Percentiles rank a stretch among this genome's conserved stretches.
Evolutionary conservation across 73 alveolate species (phyloP).

Genomic region (Symbiodinium pilosum): DNA sequence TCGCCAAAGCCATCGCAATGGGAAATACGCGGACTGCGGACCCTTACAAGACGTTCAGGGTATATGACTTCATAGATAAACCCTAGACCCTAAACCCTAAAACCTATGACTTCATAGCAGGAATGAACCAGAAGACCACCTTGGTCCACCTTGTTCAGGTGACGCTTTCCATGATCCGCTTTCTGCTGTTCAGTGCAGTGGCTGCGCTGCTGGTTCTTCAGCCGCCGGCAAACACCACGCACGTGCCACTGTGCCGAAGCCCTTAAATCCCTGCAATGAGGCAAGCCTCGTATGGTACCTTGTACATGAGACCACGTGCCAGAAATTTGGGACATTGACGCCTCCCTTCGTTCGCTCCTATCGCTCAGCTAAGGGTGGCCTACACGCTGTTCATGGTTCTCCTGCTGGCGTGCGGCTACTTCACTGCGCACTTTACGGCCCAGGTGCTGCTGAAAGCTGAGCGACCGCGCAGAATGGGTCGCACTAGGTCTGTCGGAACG

Average conservation of each 20-base stretch:
- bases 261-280: neutral
- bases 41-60: neutral
- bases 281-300: neutral
- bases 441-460: neutral
- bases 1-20: neutral
- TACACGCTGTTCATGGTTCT: neutral
- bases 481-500: neutral
- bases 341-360: neutral
- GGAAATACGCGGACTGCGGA: neutral
- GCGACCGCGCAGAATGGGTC: neutral
- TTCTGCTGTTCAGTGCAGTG: constrained; percentile 2
- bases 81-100: no score
- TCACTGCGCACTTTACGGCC: constrained; percentile 5
- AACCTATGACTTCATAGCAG: neutral
- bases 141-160: neutral
- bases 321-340: neutral
- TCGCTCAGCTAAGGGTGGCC: constrained; percentile 8
- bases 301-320: neutral
- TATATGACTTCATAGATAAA: neutral
- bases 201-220: neutral
- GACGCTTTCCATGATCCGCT: constrained; percentile 5
- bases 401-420: constrained; percentile 2
- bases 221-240: neutral
- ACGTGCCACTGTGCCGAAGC: neutral
- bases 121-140: neutral